A percentile compares a stretch with the other conserved stretches of the same genome.
Evolutionary conservation across 495 filamentous ascomycete genomes (phyloP).

Genomic region (Neurospora sp.): DNA sequence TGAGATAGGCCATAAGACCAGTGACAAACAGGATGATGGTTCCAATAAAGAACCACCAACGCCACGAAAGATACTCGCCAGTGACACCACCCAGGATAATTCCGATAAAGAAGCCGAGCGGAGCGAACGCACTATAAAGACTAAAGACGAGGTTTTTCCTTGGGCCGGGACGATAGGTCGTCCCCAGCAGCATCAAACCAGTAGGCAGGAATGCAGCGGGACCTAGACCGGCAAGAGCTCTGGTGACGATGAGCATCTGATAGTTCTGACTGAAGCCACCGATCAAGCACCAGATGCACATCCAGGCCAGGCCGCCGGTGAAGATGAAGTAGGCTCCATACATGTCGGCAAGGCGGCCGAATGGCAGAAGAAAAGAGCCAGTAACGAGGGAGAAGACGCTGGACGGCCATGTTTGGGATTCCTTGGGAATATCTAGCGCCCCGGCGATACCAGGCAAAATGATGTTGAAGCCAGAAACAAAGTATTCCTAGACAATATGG

Average conservation of each 20-base stretch:
- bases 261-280: conserved; percentile 62
- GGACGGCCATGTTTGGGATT: conserved; percentile 68
- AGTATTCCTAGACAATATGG: conserved; percentile 51
- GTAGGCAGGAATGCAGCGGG: conserved; percentile 69
- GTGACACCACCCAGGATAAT: conserved; percentile 70
- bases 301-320: conserved; percentile 58
- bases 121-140: conserved; percentile 68
- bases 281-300: conserved; percentile 60
- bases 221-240: conserved; percentile 72
- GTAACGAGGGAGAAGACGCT: conserved; percentile 67
- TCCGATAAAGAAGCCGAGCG: conserved; percentile 70
- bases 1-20: conserved; percentile 46
- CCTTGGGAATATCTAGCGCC: conserved; percentile 53
- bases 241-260: conserved; percentile 62
- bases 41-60: conserved; percentile 78
- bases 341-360: conserved; percentile 68
- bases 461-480: conserved; percentile 79
- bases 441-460: conserved; percentile 58
- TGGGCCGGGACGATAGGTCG: conserved; percentile 72
- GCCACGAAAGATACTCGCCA: conserved; percentile 54
- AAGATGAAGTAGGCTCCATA: conserved; percentile 68
- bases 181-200: conserved; percentile 69
- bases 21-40: conserved; percentile 36
- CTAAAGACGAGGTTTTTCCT: conserved; percentile 80
- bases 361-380: conserved; percentile 63